Evolutionary conservation across 805 yeast genomes (phyloP).

Genomic region (Ogataea siamensis): DNA sequence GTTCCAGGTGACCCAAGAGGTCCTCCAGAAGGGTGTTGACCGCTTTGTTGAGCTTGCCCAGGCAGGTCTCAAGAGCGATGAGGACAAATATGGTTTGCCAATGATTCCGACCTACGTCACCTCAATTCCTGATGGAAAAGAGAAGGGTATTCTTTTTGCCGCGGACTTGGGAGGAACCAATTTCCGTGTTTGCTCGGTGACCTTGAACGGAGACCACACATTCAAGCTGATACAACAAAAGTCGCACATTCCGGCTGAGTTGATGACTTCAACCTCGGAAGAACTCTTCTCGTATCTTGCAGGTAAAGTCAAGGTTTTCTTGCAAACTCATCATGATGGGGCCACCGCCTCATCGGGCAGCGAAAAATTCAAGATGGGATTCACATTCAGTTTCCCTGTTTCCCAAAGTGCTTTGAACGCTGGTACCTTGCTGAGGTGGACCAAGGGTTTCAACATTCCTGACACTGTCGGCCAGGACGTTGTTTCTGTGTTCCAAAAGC

Average conservation of each 20-base stretch:
- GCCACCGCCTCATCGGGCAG: slow-evolving; percentile 20
- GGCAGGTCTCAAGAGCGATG: slow-evolving; percentile 49
- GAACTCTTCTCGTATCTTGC: slow-evolving; percentile 78
- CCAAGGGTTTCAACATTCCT: slow-evolving; percentile 86
- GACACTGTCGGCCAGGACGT: slow-evolving; percentile 88
- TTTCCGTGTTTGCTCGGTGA: slow-evolving; percentile 89
- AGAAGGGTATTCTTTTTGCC: slow-evolving; percentile 78
- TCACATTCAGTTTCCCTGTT: slow-evolving; percentile 93
- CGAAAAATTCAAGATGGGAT: slow-evolving; percentile 67
- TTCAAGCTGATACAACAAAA: slow-evolving; percentile 74
- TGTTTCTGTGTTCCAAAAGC: slow-evolving; percentile 66
- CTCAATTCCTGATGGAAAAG: slow-evolving; percentile 79
- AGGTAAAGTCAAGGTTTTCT: slow-evolving; percentile 59
- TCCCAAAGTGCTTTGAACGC: slow-evolving; percentile 75
- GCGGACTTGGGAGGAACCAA: slow-evolving; percentile 97
- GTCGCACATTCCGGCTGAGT: slow-evolving; percentile 71
- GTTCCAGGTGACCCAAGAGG: slow-evolving; percentile 42
- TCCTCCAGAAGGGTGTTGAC: slow-evolving; percentile 46
- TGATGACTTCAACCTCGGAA: slow-evolving; percentile 64
- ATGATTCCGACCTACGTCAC: slow-evolving; percentile 96
- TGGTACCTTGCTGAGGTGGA: slow-evolving; percentile 91
- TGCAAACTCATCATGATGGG: slow-evolving; percentile 60
- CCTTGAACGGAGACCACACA: slow-evolving; percentile 74
- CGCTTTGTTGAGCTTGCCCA: slow-evolving; percentile 62
- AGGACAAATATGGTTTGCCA: slow-evolving; percentile 54